A percentile compares a stretch with the other conserved stretches of the same genome.
Evolutionary conservation across 2,329 filamentous ascomycete species (phyloP).

Genomic region (Dactylonectria macrodidyma): DNA sequence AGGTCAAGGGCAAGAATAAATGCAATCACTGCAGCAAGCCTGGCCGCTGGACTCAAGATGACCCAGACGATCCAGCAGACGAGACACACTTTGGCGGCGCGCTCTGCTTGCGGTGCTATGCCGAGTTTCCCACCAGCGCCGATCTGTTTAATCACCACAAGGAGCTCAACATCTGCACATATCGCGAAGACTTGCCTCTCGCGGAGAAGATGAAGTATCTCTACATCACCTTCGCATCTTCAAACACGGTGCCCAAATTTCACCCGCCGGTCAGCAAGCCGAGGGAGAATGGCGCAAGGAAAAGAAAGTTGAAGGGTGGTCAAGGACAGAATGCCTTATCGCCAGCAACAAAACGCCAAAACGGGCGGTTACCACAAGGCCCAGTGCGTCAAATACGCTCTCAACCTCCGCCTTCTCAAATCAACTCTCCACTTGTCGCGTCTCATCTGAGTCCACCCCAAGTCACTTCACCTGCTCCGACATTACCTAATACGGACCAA

Average conservation of each 20-base stretch:
- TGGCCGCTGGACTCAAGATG: constrained; percentile 31
- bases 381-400: background rate
- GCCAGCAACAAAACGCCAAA: background rate
- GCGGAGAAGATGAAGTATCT: constrained; percentile 29
- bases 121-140: constrained; percentile 30
- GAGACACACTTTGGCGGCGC: constrained; percentile 29
- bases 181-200: constrained; percentile 19
- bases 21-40: constrained; percentile 35
- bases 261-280: background rate
- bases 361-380: background rate
- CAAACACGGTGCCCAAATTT: constrained; percentile 16
- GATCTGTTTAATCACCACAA: constrained; percentile 36
- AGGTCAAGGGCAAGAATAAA: constrained; percentile 35
- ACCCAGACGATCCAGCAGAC: constrained; percentile 30
- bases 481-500: too few relatives aligned
- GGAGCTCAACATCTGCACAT: constrained; percentile 27
- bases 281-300: constrained; percentile 16
- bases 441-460: too few relatives aligned
- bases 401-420: background rate
- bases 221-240: constrained; percentile 29
- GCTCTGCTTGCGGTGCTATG: constrained; percentile 42
- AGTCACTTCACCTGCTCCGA: too few relatives aligned
- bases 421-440: too few relatives aligned
- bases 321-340: background rate
- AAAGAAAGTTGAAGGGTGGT: constrained; percentile 10